Conservation (phyloP, 176 grass and related monocot genomes). For the Elaeis guineensis region DNA sequence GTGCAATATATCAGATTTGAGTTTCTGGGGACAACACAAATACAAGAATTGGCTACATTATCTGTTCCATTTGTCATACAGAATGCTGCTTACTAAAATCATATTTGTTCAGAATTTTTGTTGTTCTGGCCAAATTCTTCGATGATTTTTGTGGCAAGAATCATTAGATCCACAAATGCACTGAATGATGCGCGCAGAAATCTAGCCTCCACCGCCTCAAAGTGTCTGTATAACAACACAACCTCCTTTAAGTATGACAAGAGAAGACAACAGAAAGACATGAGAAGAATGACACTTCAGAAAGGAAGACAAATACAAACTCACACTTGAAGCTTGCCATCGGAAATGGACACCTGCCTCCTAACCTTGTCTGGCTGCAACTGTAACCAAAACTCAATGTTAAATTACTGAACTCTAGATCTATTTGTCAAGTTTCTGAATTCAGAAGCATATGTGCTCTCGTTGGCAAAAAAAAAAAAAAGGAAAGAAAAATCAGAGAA, state of each 20-base stretch:
- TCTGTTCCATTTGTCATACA: too few relatives aligned
- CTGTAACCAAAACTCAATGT: slow-evolving; percentile 30
- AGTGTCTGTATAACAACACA: slow-evolving; percentile 28
- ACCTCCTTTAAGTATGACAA: too few relatives aligned
- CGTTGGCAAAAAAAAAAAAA: background rate
- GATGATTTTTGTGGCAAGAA: slow-evolving; percentile 63
- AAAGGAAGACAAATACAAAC: slow-evolving; percentile 13
- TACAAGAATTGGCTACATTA: too few relatives aligned
- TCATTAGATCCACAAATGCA: slow-evolving; percentile 62
- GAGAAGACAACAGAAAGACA: slow-evolving; percentile 2
- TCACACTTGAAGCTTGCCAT: slow-evolving; percentile 69
- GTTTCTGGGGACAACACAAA: too few relatives aligned
- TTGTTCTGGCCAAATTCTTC: slow-evolving; percentile 44
- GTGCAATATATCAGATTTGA: too few relatives aligned
- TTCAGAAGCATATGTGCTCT: too few relatives aligned
- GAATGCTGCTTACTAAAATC: too few relatives aligned
- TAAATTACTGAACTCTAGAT: too few relatives aligned
- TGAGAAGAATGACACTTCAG: background rate
- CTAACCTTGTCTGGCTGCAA: slow-evolving; percentile 85
- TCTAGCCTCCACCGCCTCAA: slow-evolving; percentile 74
- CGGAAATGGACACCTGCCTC: slow-evolving; percentile 55
- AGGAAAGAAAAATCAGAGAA: background rate
- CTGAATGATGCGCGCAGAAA: slow-evolving; percentile 79
- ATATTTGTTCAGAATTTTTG: too few relatives aligned
- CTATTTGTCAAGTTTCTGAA: too few relatives aligned